phyloP scores from a whole-genome alignment of 495 filamentous ascomycete species.

The Durotheca rogersii region DNA sequence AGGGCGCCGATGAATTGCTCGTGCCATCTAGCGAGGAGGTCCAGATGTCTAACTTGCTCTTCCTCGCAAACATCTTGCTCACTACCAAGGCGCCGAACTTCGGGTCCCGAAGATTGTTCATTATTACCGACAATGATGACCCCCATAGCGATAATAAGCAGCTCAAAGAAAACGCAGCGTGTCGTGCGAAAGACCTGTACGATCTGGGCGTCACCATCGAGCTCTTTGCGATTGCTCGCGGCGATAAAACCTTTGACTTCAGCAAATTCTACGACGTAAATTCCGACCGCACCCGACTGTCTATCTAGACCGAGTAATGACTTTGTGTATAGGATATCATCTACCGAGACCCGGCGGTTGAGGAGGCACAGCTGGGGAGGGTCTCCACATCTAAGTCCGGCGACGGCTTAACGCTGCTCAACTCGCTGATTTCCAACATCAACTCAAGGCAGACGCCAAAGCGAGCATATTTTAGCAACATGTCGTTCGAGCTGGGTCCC shows the following conservation, averaged over 20 bases:
- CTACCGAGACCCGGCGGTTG: conserved; percentile 64
- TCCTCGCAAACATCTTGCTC: conserved; percentile 95
- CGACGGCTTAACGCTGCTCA: conserved; percentile 78
- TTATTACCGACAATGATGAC: conserved; percentile 93
- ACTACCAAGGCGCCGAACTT: conserved; percentile 95
- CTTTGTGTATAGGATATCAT: conserved; percentile 69
- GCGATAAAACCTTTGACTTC: conserved; percentile 74
- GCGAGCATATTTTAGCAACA: conserved; percentile 78
- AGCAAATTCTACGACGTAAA: conserved; percentile 89
- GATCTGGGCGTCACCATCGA: conserved; percentile 93
- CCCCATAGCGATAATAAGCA: conserved; percentile 73
- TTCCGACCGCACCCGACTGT: not conserved
- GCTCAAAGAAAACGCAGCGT: conserved; percentile 71
- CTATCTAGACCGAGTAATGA: conserved; percentile 26
- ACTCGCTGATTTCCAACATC: conserved; percentile 82
- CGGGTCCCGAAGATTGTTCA: conserved; percentile 84
- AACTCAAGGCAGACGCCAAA: conserved; percentile 89
- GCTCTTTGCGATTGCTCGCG: conserved; percentile 83
- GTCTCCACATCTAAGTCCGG: conserved; percentile 53
- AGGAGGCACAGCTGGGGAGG: conserved; percentile 52
- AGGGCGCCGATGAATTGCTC: conserved; percentile 70
- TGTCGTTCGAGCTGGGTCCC: conserved; percentile 84
- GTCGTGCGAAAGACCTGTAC: conserved; percentile 91
- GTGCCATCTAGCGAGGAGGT: conserved; percentile 67
- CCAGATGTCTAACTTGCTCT: conserved; percentile 87